Evolutionary conservation across 2,329 filamentous ascomycete genomes (phyloP), one percentile per base, ranked within the genome.

Genomic region (Arachnopeziza araneosa): DNA sequence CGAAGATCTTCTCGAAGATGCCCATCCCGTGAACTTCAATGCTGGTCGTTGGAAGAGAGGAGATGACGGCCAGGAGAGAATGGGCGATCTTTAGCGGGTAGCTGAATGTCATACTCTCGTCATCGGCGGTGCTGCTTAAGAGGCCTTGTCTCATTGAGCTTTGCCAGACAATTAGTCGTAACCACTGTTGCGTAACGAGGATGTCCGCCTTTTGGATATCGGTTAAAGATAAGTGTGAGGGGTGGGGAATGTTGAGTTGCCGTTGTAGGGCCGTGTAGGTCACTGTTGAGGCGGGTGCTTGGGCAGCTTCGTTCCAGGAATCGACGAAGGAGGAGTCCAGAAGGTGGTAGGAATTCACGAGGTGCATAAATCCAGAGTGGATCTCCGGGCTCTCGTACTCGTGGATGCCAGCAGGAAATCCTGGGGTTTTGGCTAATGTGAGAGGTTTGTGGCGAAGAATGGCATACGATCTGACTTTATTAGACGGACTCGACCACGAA

Each of bases 161-260:
- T 66, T 89, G 87, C 87, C 87, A 90, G n/a, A 89, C 82, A 74
- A 89, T 87, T 1, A 85, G 83, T 21, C 83, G 78, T 4, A 90
- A 77, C 87, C 87, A 90, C 67, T 88, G 85, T 69, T 90, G 87
- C 1, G 85, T 89, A 57, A 87, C 81, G 51, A 87, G 78, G 21
- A 90, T 79, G 66, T 90, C 85, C 7, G 88, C 85, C 57, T 85
- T 87, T 66, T 90, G 87, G 22, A 84, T 86, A 60, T 87, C 83
- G 0, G 85, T 87, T 5, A 72, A 55, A 9, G 69, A 64, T 21
- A 71, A 24, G 23, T 67, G 63, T 2, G 66, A 60, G 3, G 69
- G 63, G 9, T 67, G 64, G 3, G 69, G 62, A 6, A 61, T 61
- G 26, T 83, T 80, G 8, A 86, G 75, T 55, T 84, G 83, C 21